Evolutionary conservation across 2,329 filamentous ascomycete genomes (phyloP).

Genomic region (Monilinia polystroma): DNA sequence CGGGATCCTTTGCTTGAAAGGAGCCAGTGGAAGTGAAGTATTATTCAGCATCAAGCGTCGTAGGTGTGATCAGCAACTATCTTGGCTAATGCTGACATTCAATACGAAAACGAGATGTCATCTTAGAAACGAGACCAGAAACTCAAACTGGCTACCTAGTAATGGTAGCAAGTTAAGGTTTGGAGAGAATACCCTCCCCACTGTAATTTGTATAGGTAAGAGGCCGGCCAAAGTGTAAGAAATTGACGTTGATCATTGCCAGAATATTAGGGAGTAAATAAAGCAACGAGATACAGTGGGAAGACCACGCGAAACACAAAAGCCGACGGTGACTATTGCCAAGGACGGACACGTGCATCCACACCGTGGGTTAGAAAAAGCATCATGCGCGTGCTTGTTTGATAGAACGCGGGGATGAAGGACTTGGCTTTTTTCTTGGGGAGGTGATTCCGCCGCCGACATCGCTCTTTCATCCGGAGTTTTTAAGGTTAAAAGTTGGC

Average conservation of each 20-base stretch:
- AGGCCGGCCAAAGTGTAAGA: neutral
- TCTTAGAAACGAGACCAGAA: too few species aligned
- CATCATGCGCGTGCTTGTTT: neutral
- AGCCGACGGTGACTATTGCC: neutral
- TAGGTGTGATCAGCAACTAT: neutral
- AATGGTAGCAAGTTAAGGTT: too few species aligned
- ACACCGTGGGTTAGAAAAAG: neutral
- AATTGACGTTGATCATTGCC: neutral
- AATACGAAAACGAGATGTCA: too few species aligned
- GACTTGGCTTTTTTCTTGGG: conserved; percentile 2
- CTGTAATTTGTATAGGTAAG: too few species aligned
- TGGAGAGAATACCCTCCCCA: too few species aligned
- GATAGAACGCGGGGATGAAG: neutral
- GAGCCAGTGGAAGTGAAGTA: neutral
- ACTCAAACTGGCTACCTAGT: neutral
- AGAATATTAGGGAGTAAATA: too few species aligned
- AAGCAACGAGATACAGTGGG: too few species aligned
- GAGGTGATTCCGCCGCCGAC: neutral
- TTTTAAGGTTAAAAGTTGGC: too few species aligned
- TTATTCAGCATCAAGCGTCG: neutral
- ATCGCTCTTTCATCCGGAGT: neutral
- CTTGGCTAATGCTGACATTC: neutral
- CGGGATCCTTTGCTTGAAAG: neutral
- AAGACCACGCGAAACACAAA: neutral
- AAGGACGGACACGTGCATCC: neutral